These are phyloP conservation scores for Scedosporium boydii DNA, from an alignment of 2,329 filamentous ascomycete genomes.

Conservation along the genomic window DNA sequence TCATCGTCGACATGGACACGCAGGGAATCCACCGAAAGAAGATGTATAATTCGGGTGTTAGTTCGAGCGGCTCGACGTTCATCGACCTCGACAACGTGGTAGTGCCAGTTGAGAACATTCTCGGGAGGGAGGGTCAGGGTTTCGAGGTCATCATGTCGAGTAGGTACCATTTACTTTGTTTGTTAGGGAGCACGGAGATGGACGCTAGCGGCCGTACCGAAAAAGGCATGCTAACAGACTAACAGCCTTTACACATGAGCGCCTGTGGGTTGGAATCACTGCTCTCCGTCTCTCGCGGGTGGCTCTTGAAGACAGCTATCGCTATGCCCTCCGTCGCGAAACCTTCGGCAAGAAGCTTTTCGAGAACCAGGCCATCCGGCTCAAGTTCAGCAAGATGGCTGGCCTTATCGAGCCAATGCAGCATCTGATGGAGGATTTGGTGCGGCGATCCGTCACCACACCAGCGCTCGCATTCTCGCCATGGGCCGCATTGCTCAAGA, in stretches of 20 bases:
- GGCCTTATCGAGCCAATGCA: slow-evolving; percentile 43
- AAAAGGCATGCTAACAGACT: slow-evolving; percentile 15
- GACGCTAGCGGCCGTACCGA: background rate
- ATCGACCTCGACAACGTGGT: slow-evolving; percentile 40
- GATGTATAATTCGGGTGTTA: slow-evolving; percentile 52
- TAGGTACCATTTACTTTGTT: background rate
- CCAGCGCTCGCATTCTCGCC: background rate
- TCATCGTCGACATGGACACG: slow-evolving; percentile 38
- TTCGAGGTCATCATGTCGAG: slow-evolving; percentile 24
- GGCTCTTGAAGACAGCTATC: slow-evolving; percentile 37
- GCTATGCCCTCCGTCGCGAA: slow-evolving; percentile 33
- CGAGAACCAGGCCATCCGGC: slow-evolving; percentile 40
- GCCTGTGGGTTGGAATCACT: slow-evolving; percentile 41
- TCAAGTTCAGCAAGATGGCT: slow-evolving; percentile 43
- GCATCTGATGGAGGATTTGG: slow-evolving; percentile 45
- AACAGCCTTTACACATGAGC: slow-evolving; percentile 47
- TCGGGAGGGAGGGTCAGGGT: slow-evolving; percentile 39
- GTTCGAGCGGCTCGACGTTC: slow-evolving; percentile 46
- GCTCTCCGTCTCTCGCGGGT: slow-evolving; percentile 44
- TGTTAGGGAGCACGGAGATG: background rate
- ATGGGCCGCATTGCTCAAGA: slow-evolving; percentile 19
- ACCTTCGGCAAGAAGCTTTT: slow-evolving; percentile 46
- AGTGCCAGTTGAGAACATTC: slow-evolving; percentile 37
- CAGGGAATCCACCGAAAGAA: slow-evolving; percentile 37
- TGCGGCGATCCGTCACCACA: slow-evolving; percentile 27